Evolutionary conservation across 371 early-diverging fungal species (phyloP).

Genomic region (Mucor lusitanicus): DNA sequence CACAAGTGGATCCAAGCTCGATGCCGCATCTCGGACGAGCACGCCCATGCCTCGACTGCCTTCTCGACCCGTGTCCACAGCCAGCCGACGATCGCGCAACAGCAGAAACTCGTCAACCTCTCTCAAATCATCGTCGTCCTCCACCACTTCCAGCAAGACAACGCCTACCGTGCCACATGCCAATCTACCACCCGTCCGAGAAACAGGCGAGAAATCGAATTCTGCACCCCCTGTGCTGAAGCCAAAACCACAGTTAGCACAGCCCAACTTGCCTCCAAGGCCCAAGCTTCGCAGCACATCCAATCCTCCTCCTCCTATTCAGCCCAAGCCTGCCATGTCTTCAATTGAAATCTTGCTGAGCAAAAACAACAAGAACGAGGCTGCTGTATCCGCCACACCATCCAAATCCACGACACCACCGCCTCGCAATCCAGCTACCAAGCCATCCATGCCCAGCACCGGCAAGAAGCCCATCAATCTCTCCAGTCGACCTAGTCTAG

Average conservation of each 20-base stretch:
- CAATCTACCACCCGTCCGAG: neutral
- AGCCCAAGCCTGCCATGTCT: conserved; percentile 20
- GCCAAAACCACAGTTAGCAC: conserved; percentile 30
- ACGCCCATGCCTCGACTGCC: conserved; percentile 46
- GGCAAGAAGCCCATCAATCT: neutral
- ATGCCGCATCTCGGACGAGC: conserved; percentile 20
- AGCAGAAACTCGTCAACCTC: neutral
- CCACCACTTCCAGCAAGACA: neutral
- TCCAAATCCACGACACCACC: neutral
- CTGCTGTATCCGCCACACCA: neutral
- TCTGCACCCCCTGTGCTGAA: conserved; percentile 26
- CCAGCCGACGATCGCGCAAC: conserved; percentile 22
- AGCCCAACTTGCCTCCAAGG: conserved; percentile 24
- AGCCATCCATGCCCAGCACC: neutral
- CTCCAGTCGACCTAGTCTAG: conserved; percentile 4
- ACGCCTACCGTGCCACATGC: neutral
- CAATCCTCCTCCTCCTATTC: conserved; percentile 30
- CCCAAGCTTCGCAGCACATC: conserved; percentile 33
- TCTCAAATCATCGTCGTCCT: neutral
- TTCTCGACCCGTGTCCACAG: conserved; percentile 34
- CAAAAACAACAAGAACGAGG: neutral
- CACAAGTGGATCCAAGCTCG: neutral
- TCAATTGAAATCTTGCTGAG: conserved; percentile 8
- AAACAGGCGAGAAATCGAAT: conserved; percentile 3
- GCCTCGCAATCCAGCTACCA: neutral